These are phyloP conservation scores for Scedosporium boydii DNA, from an alignment of 2,329 filamentous ascomycete genomes.

Conservation along the genomic window DNA sequence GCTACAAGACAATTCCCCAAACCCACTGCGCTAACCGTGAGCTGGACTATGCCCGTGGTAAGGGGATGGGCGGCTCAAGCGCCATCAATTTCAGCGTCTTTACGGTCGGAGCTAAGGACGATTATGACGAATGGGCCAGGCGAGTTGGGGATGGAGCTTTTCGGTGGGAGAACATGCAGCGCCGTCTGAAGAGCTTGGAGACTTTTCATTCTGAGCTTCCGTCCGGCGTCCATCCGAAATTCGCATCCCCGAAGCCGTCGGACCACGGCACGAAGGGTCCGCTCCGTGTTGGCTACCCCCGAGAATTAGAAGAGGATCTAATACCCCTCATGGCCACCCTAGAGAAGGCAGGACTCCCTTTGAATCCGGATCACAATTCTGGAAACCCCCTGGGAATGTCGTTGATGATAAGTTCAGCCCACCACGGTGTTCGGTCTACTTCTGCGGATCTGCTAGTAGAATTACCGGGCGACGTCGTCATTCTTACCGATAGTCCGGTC, in stretches of 20 bases:
- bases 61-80: slow-evolving; percentile 39
- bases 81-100: slow-evolving; percentile 48
- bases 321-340: slow-evolving; percentile 34
- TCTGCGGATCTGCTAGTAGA: slow-evolving; percentile 37
- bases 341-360: slow-evolving; percentile 34
- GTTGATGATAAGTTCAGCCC: slow-evolving; percentile 37
- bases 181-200: slow-evolving; percentile 43
- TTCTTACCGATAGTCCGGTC: slow-evolving; percentile 39
- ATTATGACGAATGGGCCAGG: slow-evolving; percentile 53
- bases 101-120: slow-evolving; percentile 44
- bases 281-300: slow-evolving; percentile 34
- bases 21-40: slow-evolving; percentile 27
- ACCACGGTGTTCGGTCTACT: slow-evolving; percentile 37
- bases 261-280: slow-evolving; percentile 10
- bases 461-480: slow-evolving; percentile 38
- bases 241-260: neutral
- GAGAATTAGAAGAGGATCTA: slow-evolving; percentile 29
- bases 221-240: slow-evolving; percentile 14
- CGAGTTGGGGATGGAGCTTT: slow-evolving; percentile 45
- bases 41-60: slow-evolving; percentile 25
- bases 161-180: slow-evolving; percentile 41
- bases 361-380: slow-evolving; percentile 47
- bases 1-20: slow-evolving; percentile 40
- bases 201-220: slow-evolving; percentile 35
- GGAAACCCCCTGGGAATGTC: slow-evolving; percentile 49